Base-by-base conservation (phyloP, 2,329 filamentous ascomycete genomes). In the Neonectria magnoliae region DNA sequence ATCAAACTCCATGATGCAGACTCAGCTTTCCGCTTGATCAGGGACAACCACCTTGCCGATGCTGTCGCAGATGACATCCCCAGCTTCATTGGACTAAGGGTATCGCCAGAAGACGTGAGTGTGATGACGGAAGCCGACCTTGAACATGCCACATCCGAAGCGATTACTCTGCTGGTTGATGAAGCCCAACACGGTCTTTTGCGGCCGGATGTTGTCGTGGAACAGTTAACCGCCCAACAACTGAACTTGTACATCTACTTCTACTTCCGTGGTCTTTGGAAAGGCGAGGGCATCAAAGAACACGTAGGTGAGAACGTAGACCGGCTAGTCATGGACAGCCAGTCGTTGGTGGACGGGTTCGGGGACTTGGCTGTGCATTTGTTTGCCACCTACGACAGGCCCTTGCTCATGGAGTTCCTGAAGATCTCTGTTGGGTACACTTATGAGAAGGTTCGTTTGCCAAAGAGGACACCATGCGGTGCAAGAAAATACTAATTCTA, bases 1-100 rank as follows among this genome's bases (percentile, higher is more conserved):
- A 97, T 99, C 75, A 90, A 88, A 67, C 86, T 98, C 4, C 94
- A 98, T 75, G 93, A 99, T 79, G 94, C 94, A 1, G 94, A 98
- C 75, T 91, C 92, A 10, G 93, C 93, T 0, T 95, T 99, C 87
- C 83, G 87, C 13, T 81, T 99, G 63, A 97, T 99, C 72, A 88
- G 90, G 65, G 93, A 97, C 42, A 91, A 93, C 72, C 94, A 97
- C 76, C 85, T 99, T n/a, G 90, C 97, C 0, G 94, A 97, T 73
- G 91, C 93, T 1, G 90, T 98, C 13, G 88, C 89, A 1, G 94
- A 98, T 73, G 94, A 99, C 76, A 94, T 99, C 38, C 90, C 94
- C 5, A 91, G 92, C 38, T 93, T 99, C 72, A 91, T 99, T 60
- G 86, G 93, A 68, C 87, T 99, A 57, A 89, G 94, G n/a, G 92